phyloP scores from a whole-genome alignment of 2,329 filamentous ascomycete genomes.

The Corniculantispora saksenae region DNA sequence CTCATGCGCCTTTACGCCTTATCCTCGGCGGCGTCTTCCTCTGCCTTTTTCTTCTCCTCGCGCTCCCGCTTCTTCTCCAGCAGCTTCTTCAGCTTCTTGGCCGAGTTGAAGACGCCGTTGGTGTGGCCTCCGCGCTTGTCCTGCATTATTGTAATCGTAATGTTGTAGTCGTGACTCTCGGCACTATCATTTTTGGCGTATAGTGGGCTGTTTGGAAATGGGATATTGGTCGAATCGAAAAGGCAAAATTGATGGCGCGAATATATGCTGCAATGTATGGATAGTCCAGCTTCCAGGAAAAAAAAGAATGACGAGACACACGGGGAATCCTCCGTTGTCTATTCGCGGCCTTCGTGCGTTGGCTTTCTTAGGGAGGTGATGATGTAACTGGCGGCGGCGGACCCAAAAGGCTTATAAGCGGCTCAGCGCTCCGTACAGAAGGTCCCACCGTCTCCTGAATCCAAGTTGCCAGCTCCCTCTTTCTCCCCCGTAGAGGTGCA shows the following conservation, averaged over 20 bases:
- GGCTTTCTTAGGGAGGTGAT: slow-evolving; percentile 10
- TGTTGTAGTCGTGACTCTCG: slow-evolving; percentile 20
- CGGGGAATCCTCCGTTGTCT: not conserved
- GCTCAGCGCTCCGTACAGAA: not conserved
- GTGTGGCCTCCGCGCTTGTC: slow-evolving; percentile 15
- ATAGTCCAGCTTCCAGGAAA: not conserved
- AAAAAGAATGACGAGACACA: not conserved
- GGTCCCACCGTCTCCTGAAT: slow-evolving; percentile 9
- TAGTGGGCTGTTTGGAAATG: not conserved
- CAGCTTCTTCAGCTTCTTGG: slow-evolving; percentile 79
- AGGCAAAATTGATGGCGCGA: not conserved
- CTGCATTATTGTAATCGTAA: slow-evolving; percentile 18
- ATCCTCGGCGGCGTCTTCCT: slow-evolving; percentile 44
- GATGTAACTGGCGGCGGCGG: not conserved
- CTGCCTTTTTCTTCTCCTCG: slow-evolving; percentile 57
- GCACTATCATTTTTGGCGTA: slow-evolving; percentile 18
- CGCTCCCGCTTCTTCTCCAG: slow-evolving; percentile 71
- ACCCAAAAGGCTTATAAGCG: slow-evolving; percentile 7
- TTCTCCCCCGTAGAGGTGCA: not conserved
- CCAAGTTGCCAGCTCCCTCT: not conserved
- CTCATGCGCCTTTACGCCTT: not conserved
- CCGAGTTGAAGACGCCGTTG: slow-evolving; percentile 70
- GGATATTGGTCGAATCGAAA: not conserved
- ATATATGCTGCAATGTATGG: not conserved
- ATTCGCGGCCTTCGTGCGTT: not conserved